Evolutionary conservation across 352 stramenopile species (phyloP).

Genomic region (Phytophthora chlamydospora): DNA sequence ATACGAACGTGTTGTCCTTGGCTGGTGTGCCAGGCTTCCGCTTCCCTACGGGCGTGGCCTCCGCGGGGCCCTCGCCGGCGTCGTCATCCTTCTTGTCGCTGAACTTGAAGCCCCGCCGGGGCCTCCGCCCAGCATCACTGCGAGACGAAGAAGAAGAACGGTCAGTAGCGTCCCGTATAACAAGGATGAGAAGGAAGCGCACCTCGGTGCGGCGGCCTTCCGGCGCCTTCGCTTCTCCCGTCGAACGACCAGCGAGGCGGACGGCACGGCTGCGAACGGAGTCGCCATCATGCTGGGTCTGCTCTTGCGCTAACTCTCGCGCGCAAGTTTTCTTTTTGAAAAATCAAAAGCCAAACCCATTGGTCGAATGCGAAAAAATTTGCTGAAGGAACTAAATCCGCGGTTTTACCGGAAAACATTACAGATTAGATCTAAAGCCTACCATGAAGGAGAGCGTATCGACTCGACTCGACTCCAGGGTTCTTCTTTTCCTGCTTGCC

Average conservation of each 20-base stretch:
- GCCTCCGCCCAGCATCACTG: conserved; percentile 24
- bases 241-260: conserved; percentile 62
- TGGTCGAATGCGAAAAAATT: conserved; percentile 27
- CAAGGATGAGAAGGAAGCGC: conserved; percentile 1
- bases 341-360: conserved; percentile 34
- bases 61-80: conserved; percentile 18
- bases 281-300: conserved; percentile 36
- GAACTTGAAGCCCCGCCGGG: conserved; percentile 69
- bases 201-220: conserved; percentile 44
- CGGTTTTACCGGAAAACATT: too few relatives aligned
- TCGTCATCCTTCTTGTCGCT: conserved; percentile 39
- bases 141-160: conserved; percentile 18
- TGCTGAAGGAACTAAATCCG: too few relatives aligned
- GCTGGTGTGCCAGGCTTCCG: conserved; percentile 16
- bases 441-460: too few relatives aligned
- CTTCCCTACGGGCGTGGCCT: conserved; percentile 38
- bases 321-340: conserved; percentile 28
- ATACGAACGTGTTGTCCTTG: conserved; percentile 56
- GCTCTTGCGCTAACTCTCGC: conserved; percentile 23
- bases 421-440: too few relatives aligned
- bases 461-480: too few relatives aligned
- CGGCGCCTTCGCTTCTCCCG: conserved; percentile 62
- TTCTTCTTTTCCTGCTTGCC: too few relatives aligned
- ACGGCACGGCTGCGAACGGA: conserved; percentile 34
- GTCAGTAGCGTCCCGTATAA: not conserved